phyloP scores from a whole-genome alignment of 345 rosid species.

The Raphanus sativus region DNA sequence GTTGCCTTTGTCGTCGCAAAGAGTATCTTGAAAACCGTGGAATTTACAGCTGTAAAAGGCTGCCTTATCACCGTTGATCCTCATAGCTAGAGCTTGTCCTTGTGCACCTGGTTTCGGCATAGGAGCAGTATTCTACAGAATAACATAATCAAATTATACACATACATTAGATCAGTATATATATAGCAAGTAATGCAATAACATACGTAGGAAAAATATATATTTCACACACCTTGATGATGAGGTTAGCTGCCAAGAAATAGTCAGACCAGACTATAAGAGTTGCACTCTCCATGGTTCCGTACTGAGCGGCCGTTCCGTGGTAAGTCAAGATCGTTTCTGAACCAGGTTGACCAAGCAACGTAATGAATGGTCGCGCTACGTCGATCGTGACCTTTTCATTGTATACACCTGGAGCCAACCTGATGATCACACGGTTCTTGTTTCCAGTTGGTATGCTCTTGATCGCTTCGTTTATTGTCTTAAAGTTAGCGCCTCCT shows the following conservation, averaged over 20 bases:
- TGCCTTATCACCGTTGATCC: slow-evolving; percentile 49
- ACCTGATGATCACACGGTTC: slow-evolving; percentile 51
- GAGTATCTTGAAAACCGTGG: slow-evolving; percentile 53
- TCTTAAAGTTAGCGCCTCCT: slow-evolving; percentile 46
- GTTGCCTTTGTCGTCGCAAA: slow-evolving; percentile 49
- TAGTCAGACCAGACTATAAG: slow-evolving; percentile 26
- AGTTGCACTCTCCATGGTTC: slow-evolving; percentile 44
- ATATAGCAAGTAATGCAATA: not conserved
- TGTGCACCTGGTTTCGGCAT: slow-evolving; percentile 42
- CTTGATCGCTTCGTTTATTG: slow-evolving; percentile 49
- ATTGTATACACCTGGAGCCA: slow-evolving; percentile 50
- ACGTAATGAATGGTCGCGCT: slow-evolving; percentile 50
- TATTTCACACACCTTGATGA: slow-evolving; percentile 12
- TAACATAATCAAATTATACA: not conserved
- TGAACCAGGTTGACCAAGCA: slow-evolving; percentile 49
- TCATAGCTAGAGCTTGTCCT: slow-evolving; percentile 54
- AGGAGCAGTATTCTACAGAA: slow-evolving; percentile 46
- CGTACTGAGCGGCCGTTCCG: slow-evolving; percentile 53
- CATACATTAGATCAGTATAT: not conserved
- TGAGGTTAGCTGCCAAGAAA: slow-evolving; percentile 36
- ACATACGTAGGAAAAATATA: not conserved
- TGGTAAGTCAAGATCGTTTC: slow-evolving; percentile 38
- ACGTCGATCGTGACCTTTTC: slow-evolving; percentile 56
- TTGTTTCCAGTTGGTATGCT: slow-evolving; percentile 53
- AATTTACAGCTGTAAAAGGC: slow-evolving; percentile 48